Evolutionary conservation across 768 basidiomycete genomes (phyloP).

Genomic region (Xerocomellus intermedius): DNA sequence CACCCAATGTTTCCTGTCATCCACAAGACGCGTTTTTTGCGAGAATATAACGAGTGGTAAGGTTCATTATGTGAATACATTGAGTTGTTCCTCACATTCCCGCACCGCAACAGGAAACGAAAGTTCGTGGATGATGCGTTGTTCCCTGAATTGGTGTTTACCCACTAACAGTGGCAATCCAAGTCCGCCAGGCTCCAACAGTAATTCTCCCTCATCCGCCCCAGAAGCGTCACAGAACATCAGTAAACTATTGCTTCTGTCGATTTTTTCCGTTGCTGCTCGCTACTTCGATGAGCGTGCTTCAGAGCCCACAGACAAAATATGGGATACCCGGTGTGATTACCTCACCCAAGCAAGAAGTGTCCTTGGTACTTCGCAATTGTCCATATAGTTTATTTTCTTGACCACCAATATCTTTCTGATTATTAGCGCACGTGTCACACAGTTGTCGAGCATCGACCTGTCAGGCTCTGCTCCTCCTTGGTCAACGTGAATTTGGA

Average conservation of each 20-base stretch:
- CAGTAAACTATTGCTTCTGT: conserved; percentile 67
- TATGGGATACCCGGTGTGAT: conserved; percentile 68
- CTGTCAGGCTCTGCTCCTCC: conserved; percentile 75
- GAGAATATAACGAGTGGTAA: conserved; percentile 58
- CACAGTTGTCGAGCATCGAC: conserved; percentile 71
- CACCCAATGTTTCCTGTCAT: conserved; percentile 83
- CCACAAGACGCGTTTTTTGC: conserved; percentile 67
- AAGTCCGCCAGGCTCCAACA: conserved; percentile 29
- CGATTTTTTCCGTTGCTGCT: conserved; percentile 81
- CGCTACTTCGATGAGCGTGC: conserved; percentile 57
- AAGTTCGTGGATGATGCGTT: conserved; percentile 13
- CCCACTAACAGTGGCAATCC: conserved; percentile 34
- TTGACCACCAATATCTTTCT: conserved; percentile 3
- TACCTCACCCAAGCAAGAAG: conserved; percentile 62
- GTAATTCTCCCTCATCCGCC: conserved; percentile 10
- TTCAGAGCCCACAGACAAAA: conserved; percentile 49
- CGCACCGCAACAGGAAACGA: conserved; percentile 22
- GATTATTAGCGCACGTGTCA: conserved; percentile 53
- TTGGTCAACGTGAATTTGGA: conserved; percentile 84
- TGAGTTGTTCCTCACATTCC: conserved; percentile 2
- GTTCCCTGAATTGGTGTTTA: conserved; percentile 9
- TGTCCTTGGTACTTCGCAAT: conserved; percentile 53
- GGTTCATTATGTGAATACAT: conserved; percentile 7
- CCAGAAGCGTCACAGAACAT: conserved; percentile 59
- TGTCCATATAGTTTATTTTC: background rate